Percentiles rank a stretch among this genome's conserved stretches.
phyloP scores from a whole-genome alignment of 179 eudicot species.

The Heliamphora pulchella region DNA sequence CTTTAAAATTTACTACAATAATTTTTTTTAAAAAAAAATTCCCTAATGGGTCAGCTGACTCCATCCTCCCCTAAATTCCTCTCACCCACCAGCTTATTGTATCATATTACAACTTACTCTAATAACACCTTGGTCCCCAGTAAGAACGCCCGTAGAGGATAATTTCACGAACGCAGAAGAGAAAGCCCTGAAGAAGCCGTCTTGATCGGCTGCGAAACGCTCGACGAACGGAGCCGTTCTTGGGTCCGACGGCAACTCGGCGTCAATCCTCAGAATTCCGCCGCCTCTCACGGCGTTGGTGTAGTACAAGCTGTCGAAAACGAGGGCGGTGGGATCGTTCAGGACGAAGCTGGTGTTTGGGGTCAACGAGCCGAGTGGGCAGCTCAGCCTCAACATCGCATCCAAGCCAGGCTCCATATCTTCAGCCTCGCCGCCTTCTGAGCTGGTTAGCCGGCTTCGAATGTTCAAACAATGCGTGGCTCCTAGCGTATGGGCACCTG shows the following conservation, averaged over 20 bases:
- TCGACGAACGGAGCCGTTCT: conserved; percentile 29
- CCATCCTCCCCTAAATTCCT: too few species aligned
- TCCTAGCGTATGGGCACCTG: conserved; percentile 66
- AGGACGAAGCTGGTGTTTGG: conserved; percentile 28
- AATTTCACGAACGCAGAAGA: conserved; percentile 56
- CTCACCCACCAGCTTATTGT: too few species aligned
- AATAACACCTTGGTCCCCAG: conserved; percentile 27
- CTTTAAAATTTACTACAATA: too few species aligned
- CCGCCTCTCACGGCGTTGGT: conserved; percentile 24
- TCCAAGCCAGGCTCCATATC: conserved; percentile 14
- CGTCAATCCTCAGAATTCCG: conserved; percentile 40
- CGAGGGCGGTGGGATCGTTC: conserved; percentile 38
- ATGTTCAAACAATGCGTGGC: conserved; percentile 50
- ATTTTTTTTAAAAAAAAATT: too few species aligned
- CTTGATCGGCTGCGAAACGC: conserved; percentile 35
- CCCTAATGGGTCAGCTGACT: too few species aligned
- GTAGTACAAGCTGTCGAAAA: conserved; percentile 48
- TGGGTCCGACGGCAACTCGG: conserved; percentile 33
- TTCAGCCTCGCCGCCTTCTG: conserved; percentile 13
- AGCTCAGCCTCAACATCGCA: conserved; percentile 27
- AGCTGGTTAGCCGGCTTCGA: conserved; percentile 27
- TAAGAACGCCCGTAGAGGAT: conserved; percentile 41
- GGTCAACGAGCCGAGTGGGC: conserved; percentile 23
- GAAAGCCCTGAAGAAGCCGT: conserved; percentile 36
- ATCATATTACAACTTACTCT: conserved; percentile 19